Base-by-base conservation (phyloP, 768 basidiomycete species). In the Candolleomyces eurysporus region DNA sequence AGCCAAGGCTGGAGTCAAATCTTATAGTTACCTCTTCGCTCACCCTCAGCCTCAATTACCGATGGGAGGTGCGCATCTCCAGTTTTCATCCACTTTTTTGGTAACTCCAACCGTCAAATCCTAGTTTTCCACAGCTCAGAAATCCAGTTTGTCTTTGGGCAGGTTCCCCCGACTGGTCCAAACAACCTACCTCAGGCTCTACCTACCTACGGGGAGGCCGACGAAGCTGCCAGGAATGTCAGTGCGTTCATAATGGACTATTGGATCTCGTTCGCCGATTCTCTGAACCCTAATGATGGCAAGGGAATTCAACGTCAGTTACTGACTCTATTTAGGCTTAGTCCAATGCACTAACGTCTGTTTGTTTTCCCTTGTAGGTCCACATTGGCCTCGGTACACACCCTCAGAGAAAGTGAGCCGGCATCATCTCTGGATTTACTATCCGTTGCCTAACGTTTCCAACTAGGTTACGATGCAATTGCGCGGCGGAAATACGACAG, bases 11-110 rank as follows among this genome's bases (percentile, higher is more conserved):
- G 78, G 78, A 6, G 73, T 78, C 5, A 73, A 73, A 60, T 71
- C 73, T 3, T 81, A 72, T 59, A 78, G 75, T 1, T 83, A 82
- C 63, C 64, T 78, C 6, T 82, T 81, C 63, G 76, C 75, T 1
- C 76, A 80, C 43, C 77, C 75, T 2, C 74, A 76, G 46, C 65
- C 72, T 3, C 16, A 64, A n/a, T n/a, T n/a, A 17, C 55, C 58
- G 16, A 32, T 70, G 8, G 77, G 76, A 67, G 73, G 77, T 76
- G 9, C 32, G 32, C n/a, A n/a, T 65, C 9, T 80, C 80, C 61
- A 61, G 7, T 65, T 67, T 46, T 63, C 69, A 45, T 69, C 73
- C 11, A 66, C 66, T n/a, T n/a, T n/a, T n/a, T n/a, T n/a, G n/a
- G n/a, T n/a, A n/a, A n/a, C n/a, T n/a, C 17, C 21, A 16, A 26